Base-by-base conservation (phyloP, 768 basidiomycete genomes). In the Xerocomus spinulosus region DNA sequence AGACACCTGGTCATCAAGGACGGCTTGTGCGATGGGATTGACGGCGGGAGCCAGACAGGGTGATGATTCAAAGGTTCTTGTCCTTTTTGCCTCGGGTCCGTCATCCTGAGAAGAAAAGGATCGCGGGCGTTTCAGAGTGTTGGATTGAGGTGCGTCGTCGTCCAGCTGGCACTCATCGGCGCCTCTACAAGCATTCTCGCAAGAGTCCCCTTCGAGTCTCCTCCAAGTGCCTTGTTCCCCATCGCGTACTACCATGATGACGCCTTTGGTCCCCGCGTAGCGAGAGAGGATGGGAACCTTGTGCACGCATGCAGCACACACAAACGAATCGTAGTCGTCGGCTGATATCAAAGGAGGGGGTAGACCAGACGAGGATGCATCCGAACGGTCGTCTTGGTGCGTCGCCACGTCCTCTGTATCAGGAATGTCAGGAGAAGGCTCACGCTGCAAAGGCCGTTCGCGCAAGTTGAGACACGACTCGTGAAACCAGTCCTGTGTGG, bases 401-500 rank as follows among this genome's bases (percentile, higher is more conserved):
- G 30, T 57, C 12, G 10, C n/a, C 29, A 43, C 13, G 14, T 33
- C 37, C 15, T 41, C 42, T 6, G 44, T 30, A 25, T 39, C 45
- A 9, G 49, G 41, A 13, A 28, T n/a, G 30, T 58, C 49, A 9
- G 71, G 69, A 1, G 69, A 62, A 4, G 74, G 51, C 40, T 68
- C 74, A 48, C 78, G 73, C 9, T 75, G 75, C 6, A 68, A 54
- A 9, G 85, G 86, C 18, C 77, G 76, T 62, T 83, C 79, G 50
- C 87, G 78, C 35, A 92, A 74, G 65, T 88, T 85, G 55, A 90
- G 80, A 58, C 90, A 92, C 10, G 87, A 91, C 70, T 92, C 90
- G 56, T 92, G 90, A 66, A 83, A 92, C 90, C 90, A 92, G 60
- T 92, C 89, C 88, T 91, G 34, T 18, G 37, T n/a, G n/a, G n/a